Conservation (phyloP, 441 rosid species). For the Corymbia citriodora region DNA sequence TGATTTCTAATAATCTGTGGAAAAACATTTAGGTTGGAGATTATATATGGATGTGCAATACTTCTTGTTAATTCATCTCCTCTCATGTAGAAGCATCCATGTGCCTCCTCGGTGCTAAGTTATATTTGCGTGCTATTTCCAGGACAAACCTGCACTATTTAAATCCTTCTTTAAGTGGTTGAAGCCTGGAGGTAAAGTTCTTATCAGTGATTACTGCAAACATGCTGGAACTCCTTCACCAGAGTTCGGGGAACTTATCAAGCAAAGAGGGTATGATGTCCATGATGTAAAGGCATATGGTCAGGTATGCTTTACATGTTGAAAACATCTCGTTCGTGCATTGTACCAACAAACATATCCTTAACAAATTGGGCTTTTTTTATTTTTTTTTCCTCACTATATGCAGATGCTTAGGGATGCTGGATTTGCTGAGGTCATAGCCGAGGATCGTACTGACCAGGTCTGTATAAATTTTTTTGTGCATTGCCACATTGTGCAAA, state of each 20-base stretch:
- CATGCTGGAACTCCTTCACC: slow-evolving; percentile 59
- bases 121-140: slow-evolving; percentile 13
- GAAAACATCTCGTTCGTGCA: not conserved
- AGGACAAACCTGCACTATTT: slow-evolving; percentile 94
- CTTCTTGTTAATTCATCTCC: not conserved
- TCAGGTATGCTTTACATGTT: slow-evolving; percentile 38
- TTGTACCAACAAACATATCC: not conserved
- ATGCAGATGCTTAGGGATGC: slow-evolving; percentile 79
- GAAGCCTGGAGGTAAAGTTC: slow-evolving; percentile 96
- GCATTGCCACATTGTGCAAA: not conserved
- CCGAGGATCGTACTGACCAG: slow-evolving; percentile 93
- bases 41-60: not conserved
- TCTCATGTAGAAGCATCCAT: not conserved
- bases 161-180: slow-evolving; percentile 89
- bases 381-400: not conserved
- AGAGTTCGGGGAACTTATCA: slow-evolving; percentile 67
- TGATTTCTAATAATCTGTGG: not conserved
- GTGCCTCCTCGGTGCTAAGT: not conserved
- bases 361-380: not conserved
- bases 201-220: slow-evolving; percentile 89
- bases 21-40: not conserved
- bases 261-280: slow-evolving; percentile 97
- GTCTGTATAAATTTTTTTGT: slow-evolving; percentile 16
- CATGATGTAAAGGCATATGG: slow-evolving; percentile 80
- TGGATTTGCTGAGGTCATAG: slow-evolving; percentile 69